Evolutionary conservation across 169 alveolate genomes (phyloP), one percentile per base, ranked within the genome.

Genomic region (Plasmodium gallinaceum): DNA sequence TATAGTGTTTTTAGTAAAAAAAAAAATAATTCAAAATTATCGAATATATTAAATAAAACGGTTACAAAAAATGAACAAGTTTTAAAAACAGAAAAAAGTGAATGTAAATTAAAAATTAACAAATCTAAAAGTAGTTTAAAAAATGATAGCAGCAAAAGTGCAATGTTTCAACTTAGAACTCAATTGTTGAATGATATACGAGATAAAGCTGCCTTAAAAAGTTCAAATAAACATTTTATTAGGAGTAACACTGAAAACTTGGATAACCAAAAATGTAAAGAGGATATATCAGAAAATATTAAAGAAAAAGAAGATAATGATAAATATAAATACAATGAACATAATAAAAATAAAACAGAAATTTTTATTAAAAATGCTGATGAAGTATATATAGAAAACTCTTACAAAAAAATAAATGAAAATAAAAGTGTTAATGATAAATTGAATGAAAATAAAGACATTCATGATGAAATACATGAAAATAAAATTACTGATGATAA

Each of bases 1-100:
- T 71, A 86, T 74, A 86, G 62, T 20, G 45, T 86, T 43, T 86
- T 86, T 72, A 52, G 45, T 48, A 86, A 86, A 78, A 48, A 20
- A 26, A 78, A 78, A 86, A 86, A 60, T 26, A 1, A 22, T 18
- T 20, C 64, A 18, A 85, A 70, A 66, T 39, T 14, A 14, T 16
- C 16, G 1, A 18, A 26, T 24, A 16, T 6, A 24, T 68, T 74
- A 32, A 83, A 52, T 18, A 78, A 48, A 32, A 32, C 52, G 7
- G 51, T 18, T 64, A 18, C 12, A 37, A 43, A 48, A 4, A 51
- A 64, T 24, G 43, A 45, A 16, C 22, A 64, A 26, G 24, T 20
- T 26, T 20, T 45, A 10, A 22, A 54, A 64, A 62, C 45, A 18
- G 65, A 43, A 74, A 39, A 65, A 65, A 48, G 20, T 46, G 60